Evolutionary conservation across 164 flowering plant genomes (phyloP), one percentile per base, ranked within the genome.

Genomic region (Annona cherimola): DNA sequence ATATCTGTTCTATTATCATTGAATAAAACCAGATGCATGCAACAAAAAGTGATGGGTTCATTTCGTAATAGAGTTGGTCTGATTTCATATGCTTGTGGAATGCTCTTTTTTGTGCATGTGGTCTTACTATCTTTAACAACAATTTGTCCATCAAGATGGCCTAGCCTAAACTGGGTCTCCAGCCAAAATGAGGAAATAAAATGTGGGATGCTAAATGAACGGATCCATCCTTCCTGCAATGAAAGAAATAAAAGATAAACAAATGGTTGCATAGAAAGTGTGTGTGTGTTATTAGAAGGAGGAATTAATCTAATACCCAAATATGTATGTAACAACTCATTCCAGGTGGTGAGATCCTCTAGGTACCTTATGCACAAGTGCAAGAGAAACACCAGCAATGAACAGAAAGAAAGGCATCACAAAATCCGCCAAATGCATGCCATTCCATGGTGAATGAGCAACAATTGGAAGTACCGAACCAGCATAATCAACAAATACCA

Each of bases 341-440:
- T 46, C 20, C 18, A 4, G 3, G 44, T 44, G 14, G 35, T n/a
- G 45, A 70, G 54, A 19, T 3, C 14, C 3, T 71, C 67, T 26
- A 44, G 43, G 18, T 85, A 90, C 96, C 93, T 88, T 87, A 71
- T 87, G 83, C 11, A 77, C 89, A 75, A 90, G 89, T 2, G 91
- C 87, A 40, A 85, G 76, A 67, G 96, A 84, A 75, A 87, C 76
- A 57, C 96, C 96, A 44, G 80, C 86, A 73, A 84, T 79, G 66
- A 90, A 90, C 54, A 90, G 93, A 69, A 90, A 90, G 74, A 84
- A 88, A 4, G 96, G 96, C 91, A 89, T 89, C 67, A 90, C 90
- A 72, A 89, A 81, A 77, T 90, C 96, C 1, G 96, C 93, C 82
- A 90, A 83, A 67, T 72, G 89, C 40, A 88, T 39, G 3, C 93